phyloP scores from a whole-genome alignment of 805 yeast species.

The Cyberlindnera petersonii region DNA sequence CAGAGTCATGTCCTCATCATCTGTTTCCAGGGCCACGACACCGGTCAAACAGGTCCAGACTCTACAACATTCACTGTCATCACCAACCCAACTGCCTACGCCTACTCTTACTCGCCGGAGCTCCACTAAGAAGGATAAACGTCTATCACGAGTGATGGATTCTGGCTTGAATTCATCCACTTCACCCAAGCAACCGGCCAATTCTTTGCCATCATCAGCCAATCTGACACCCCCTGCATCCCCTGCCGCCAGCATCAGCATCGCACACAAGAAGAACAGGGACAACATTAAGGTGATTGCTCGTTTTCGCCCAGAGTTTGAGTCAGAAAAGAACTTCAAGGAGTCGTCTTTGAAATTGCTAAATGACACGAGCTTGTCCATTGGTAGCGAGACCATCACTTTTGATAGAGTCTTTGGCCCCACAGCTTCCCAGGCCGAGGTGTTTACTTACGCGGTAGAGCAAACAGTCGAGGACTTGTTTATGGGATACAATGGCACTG shows the following conservation, averaged over 20 bases:
- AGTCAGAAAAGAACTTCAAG: conserved; percentile 26
- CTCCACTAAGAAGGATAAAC: background rate
- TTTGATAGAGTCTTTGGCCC: conserved; percentile 64
- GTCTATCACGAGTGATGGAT: conserved; percentile 5
- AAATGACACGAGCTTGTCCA: conserved; percentile 13
- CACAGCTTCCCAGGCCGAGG: conserved; percentile 47
- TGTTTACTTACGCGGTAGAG: conserved; percentile 55
- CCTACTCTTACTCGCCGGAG: conserved; percentile 3
- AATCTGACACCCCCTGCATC: conserved; percentile 12
- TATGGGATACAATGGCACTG: conserved; percentile 73
- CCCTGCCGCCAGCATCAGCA: background rate
- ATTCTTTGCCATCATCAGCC: no score
- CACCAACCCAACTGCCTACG: conserved; percentile 2
- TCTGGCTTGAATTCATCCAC: background rate
- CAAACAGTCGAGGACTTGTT: conserved; percentile 67
- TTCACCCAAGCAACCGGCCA: background rate
- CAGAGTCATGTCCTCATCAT: no score
- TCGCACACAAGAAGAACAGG: conserved; percentile 10
- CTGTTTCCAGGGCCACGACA: conserved; percentile 1
- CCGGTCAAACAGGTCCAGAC: conserved; percentile 3
- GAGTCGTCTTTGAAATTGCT: conserved; percentile 9
- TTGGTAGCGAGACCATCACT: conserved; percentile 37
- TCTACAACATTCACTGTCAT: background rate
- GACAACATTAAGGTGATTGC: conserved; percentile 62
- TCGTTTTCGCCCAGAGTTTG: conserved; percentile 60